Evolutionary conservation across 2,329 filamentous ascomycete genomes (phyloP), one percentile per base, ranked within the genome.

Genomic region (Cladosporium colombiae): DNA sequence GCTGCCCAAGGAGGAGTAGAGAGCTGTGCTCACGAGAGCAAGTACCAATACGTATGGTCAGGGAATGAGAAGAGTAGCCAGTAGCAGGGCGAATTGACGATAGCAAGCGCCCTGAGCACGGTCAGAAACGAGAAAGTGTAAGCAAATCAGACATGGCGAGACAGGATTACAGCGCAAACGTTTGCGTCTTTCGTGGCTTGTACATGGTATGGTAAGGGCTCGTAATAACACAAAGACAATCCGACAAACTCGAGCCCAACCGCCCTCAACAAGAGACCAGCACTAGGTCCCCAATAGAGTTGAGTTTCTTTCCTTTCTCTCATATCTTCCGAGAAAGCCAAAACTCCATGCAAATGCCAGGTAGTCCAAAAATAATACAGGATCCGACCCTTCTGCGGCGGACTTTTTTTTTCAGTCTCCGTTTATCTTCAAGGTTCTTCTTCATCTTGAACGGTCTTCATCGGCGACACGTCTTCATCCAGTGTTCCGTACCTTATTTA

Each of bases 1-100:
- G 74, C 68, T 74, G 66, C 68, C 71, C 14, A 71, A 72, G 67
- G 65, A 72, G 66, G 65, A 70, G 55, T 59, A 55, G 46, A 65
- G 13, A 8, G n/a, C n/a, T 46, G 40, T 46, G 8, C 23, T 46
- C n/a, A 46, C 40, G 40, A 31, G 8, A 31, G 29, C 14, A 52
- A 27, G 49, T 23, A n/a, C 18, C n/a, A n/a, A 13, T 21, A n/a
- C 11, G 40, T 46, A 21, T 21, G 40, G n/a, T 46, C 40, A 46
- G n/a, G 40, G 21, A 44, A n/a, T 10, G 40, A 46, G 40, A 44
- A n/a, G 37, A 40, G 31, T 25, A n/a, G 35, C 40, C 10, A 46
- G 40, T 23, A 46, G n/a, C 11, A 21, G 40, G n/a, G 40, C 13
- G 40, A 4, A 11, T 21, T 21, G 40, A 46, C n/a, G n/a, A 46